These are phyloP conservation scores for Globisporangium spinosum DNA, from an alignment of 352 stramenopile genomes.

Conservation along the genomic window DNA sequence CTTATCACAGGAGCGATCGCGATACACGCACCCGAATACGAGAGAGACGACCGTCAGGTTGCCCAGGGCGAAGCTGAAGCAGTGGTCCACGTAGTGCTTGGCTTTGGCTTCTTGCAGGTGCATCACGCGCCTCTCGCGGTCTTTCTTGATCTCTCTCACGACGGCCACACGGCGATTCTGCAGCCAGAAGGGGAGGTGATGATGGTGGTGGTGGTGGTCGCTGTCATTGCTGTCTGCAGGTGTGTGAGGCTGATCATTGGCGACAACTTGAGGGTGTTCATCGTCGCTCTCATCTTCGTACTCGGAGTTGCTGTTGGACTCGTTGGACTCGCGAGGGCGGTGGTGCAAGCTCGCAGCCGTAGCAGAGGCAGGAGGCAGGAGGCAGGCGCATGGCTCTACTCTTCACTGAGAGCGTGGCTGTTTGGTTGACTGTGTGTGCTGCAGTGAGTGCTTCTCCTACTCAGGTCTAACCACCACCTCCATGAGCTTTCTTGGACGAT, in stretches of 20 bases:
- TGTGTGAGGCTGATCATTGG: not conserved
- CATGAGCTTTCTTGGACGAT: too few relatives aligned
- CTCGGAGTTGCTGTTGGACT: not conserved
- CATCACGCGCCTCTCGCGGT: conserved; percentile 13
- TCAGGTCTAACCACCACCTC: too few relatives aligned
- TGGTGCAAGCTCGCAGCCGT: not conserved
- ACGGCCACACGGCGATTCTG: conserved; percentile 10
- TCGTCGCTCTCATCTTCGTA: not conserved
- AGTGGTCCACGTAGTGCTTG: conserved; percentile 30
- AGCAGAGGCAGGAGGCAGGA: not conserved
- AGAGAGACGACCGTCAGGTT: conserved; percentile 36
- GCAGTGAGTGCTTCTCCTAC: too few relatives aligned
- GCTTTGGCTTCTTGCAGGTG: conserved; percentile 20
- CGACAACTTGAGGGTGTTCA: not conserved
- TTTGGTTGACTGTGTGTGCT: too few relatives aligned
- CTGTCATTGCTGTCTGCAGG: not conserved
- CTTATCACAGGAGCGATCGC: conserved; percentile 23
- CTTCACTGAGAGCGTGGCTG: too few relatives aligned
- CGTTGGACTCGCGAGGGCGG: not conserved
- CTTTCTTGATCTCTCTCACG: conserved; percentile 1
- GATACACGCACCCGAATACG: conserved; percentile 28
- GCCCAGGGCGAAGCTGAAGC: conserved; percentile 32
- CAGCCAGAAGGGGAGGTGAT: not conserved
- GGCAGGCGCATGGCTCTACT: not conserved
- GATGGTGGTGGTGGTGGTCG: not conserved